A percentile compares a stretch with the other conserved stretches of the same genome.
These are phyloP conservation scores for Solanum paucissectum DNA, from an alignment of 257 asterid species.

Conservation along the genomic window DNA sequence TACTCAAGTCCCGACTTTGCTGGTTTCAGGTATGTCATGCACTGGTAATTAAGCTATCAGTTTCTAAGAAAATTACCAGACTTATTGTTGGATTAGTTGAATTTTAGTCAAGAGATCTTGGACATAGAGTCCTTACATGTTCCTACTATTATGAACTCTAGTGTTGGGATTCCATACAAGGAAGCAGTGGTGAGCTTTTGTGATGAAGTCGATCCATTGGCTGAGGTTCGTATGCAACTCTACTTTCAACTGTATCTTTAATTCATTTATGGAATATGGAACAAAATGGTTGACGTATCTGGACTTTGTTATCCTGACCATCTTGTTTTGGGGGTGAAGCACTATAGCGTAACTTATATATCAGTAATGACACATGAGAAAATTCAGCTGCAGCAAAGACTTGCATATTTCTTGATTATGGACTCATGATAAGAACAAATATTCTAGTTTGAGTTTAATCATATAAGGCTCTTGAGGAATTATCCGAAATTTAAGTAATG, in stretches of 20 bases:
- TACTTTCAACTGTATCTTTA: neutral
- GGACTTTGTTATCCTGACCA: neutral
- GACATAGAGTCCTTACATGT: neutral
- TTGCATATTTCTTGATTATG: neutral
- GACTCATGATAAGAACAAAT: neutral
- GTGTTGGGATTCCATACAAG: conserved; percentile 67
- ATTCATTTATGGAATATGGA: neutral
- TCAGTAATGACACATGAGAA: neutral
- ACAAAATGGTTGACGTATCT: neutral
- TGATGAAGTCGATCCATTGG: conserved; percentile 61
- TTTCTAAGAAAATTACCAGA: neutral
- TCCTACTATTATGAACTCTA: conserved; percentile 11
- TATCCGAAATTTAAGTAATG: neutral
- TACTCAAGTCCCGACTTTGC: conserved; percentile 41
- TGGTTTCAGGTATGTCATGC: conserved; percentile 41
- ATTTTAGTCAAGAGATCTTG: neutral
- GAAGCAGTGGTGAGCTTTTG: conserved; percentile 48
- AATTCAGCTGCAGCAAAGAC: neutral
- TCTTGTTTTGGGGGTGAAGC: neutral
- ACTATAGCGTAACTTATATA: neutral
- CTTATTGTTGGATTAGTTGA: neutral
- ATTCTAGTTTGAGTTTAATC: neutral
- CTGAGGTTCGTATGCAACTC: conserved; percentile 28
- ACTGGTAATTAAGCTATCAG: neutral
- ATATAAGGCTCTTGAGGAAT: neutral